Base-by-base conservation (phyloP, 129 eudicot genomes). In the Dittrichia graveolens region DNA sequence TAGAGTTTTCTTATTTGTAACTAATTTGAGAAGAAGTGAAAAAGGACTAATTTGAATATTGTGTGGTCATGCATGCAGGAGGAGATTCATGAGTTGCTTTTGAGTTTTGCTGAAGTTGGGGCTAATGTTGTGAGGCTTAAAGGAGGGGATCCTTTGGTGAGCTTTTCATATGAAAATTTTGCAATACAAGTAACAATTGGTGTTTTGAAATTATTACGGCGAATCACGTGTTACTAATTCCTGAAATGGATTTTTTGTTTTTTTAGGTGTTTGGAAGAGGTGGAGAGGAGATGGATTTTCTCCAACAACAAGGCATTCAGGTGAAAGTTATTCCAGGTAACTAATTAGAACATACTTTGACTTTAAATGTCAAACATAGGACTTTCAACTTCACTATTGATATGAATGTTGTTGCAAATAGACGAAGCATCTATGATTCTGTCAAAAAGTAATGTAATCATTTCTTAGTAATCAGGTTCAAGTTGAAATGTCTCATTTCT, bases 271-370 rank as follows among this genome's bases (percentile, higher is more conserved):
- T 94, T 79, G 98, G 98, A 76, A 78, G 98, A 81, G 98, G 98
- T 55, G 98, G 98, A 40, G 98, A 94, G 72, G 98, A 94, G 80
- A 94, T 94, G 98, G 98, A 94, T 66, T 94, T 90, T 79, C 85
- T 94, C 56, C 95, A 90, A 73, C 98, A 88, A 68, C 85, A 90
- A 58, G 98, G 98, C 38, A 90, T 94, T 75, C 83, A 85, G 31
- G 98, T 94, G 14, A 87, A 86, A 88, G 95, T 94, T 72, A 80
- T 94, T 79, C 98, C 98, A 52, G 98, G 98, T 93, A 85, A 65
- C 42, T 13, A 2, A 74, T 14, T 11, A 14, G 39, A 46, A 74
- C 45, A 7, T 13, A 11, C 7, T 52, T 68, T 48, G 31, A 67
- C 13, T 13, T 12, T n/a, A 1, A 59, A 59, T 59, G 43, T 59